These are phyloP conservation scores for Pneumocystis murina DNA, from an alignment of 1,139 yeast species.

Conservation along the genomic window DNA sequence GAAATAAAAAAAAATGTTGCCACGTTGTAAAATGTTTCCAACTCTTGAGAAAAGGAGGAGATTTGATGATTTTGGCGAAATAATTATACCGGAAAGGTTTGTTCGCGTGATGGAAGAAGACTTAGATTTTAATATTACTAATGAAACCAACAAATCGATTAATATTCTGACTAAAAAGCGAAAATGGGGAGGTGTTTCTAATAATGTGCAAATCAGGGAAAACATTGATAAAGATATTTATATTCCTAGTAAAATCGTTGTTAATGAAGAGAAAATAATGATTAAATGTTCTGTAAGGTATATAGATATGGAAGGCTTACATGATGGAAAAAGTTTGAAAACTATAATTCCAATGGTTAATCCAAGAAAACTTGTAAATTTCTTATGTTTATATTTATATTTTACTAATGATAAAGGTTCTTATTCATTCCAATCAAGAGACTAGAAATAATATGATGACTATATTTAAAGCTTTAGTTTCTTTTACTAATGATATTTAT, in stretches of 20 bases:
- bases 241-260: constrained; percentile 9
- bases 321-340: constrained; percentile 67
- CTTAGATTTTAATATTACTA: not conserved
- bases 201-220: not conserved
- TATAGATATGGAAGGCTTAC: constrained; percentile 72
- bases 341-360: constrained; percentile 67
- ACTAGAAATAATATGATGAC: constrained; percentile 13
- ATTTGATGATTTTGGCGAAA: constrained; percentile 74
- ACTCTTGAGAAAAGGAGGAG: constrained; percentile 41
- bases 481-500: constrained; percentile 13
- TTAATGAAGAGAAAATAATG: constrained; percentile 10
- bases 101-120: constrained; percentile 24
- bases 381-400: constrained; percentile 13
- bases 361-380: constrained; percentile 56
- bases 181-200: constrained; percentile 3
- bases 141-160: constrained; percentile 2
- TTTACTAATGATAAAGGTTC: not conserved
- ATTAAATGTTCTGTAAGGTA: constrained; percentile 54
- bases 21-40: constrained; percentile 51
- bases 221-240: constrained; percentile 10
- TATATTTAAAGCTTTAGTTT: constrained; percentile 12
- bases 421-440: constrained; percentile 1
- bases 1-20: constrained; percentile 4
- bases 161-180: not conserved
- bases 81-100: constrained; percentile 50